Percentiles rank a stretch among this genome's conserved stretches.
Evolutionary conservation across 805 yeast genomes (phyloP).

Genomic region (Phaffomyces opuntiae): DNA sequence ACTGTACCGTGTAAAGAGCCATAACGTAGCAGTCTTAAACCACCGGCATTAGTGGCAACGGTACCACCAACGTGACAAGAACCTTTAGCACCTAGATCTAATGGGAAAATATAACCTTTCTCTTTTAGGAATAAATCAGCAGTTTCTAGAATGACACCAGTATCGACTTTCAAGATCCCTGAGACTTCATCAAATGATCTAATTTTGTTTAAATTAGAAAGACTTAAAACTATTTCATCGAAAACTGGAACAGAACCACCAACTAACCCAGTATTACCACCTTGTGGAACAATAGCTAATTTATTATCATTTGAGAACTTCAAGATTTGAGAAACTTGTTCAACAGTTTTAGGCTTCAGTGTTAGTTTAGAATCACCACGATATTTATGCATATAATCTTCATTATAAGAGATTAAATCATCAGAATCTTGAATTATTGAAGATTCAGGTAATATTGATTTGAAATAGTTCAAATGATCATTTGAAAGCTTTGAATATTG

Average conservation of each 20-base stretch:
- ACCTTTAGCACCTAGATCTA: conserved; percentile 94
- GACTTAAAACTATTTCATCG: conserved; percentile 77
- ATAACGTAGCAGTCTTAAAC: conserved; percentile 76
- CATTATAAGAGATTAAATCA: conserved; percentile 68
- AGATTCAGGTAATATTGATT: conserved; percentile 45
- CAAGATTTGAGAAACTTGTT: conserved; percentile 70
- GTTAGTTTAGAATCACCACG: conserved; percentile 80
- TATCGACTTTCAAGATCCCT: conserved; percentile 84
- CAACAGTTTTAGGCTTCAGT: conserved; percentile 73
- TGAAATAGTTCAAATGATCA: conserved; percentile 56
- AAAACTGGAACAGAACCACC: conserved; percentile 92
- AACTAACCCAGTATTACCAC: conserved; percentile 94
- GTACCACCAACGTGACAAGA: conserved; percentile 95
- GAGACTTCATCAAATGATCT: conserved; percentile 75
- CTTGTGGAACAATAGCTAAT: conserved; percentile 90
- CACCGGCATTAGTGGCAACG: conserved; percentile 96
- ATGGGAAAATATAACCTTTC: conserved; percentile 84
- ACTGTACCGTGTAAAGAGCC: conserved; percentile 93
- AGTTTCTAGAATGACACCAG: conserved; percentile 81
- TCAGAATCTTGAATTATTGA: conserved; percentile 46
- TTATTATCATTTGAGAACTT: conserved; percentile 71
- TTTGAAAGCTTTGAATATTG: conserved; percentile 45
- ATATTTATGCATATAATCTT: conserved; percentile 93
- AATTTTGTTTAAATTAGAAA: conserved; percentile 65
- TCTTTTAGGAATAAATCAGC: conserved; percentile 77